Evolutionary conservation across 352 stramenopile species (phyloP).

Genomic region (Phytophthora brassicae): DNA sequence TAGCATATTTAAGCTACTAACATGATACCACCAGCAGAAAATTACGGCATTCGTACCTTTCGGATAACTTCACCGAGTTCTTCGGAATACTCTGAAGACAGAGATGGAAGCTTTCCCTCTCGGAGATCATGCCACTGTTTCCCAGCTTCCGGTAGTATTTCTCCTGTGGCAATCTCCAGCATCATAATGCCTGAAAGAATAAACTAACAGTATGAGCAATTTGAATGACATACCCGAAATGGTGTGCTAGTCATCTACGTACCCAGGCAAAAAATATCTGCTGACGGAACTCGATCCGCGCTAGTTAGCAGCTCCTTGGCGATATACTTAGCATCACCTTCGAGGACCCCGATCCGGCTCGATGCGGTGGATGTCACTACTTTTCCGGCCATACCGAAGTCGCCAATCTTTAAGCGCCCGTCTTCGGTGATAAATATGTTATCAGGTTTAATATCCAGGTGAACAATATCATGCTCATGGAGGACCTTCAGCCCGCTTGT

Average conservation of each 20-base stretch:
- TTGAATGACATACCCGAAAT: background rate
- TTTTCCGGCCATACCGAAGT: conserved; percentile 92
- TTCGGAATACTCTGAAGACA: conserved; percentile 51
- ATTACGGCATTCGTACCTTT: conserved; percentile 33
- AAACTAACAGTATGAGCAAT: conserved; percentile 1
- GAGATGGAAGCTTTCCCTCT: conserved; percentile 42
- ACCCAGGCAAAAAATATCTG: conserved; percentile 97
- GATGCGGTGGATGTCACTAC: conserved; percentile 29
- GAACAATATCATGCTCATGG: conserved; percentile 89
- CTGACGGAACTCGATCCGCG: conserved; percentile 57
- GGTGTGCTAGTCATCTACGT: background rate
- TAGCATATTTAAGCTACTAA: background rate
- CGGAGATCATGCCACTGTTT: conserved; percentile 73
- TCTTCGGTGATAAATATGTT: conserved; percentile 92
- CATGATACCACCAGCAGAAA: background rate
- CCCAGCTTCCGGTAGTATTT: conserved; percentile 48
- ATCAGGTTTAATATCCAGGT: conserved; percentile 97
- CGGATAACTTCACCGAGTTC: conserved; percentile 40
- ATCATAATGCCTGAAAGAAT: conserved; percentile 57
- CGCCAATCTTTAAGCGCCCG: conserved; percentile 81
- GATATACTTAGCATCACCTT: conserved; percentile 95
- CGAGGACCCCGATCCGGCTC: conserved; percentile 62
- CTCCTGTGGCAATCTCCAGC: conserved; percentile 53
- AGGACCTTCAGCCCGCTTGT: conserved; percentile 85
- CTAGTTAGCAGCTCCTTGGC: conserved; percentile 87